Base-by-base conservation (phyloP, 2,329 filamentous ascomycete species). In the Fulvia fulva region DNA sequence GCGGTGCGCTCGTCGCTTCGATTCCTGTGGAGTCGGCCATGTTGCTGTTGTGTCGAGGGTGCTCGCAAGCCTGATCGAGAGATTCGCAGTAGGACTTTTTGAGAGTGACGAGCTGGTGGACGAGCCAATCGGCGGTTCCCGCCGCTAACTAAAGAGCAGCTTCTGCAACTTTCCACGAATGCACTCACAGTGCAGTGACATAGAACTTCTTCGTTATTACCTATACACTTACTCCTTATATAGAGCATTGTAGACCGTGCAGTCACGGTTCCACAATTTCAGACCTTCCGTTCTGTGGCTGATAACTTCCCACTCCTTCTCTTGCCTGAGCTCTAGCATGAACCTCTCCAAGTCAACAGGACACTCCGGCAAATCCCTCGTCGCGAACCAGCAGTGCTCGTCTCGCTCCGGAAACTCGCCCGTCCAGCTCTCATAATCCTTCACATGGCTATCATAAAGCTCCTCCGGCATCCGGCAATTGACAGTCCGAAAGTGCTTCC, bases 341-440 rank as follows among this genome's bases (percentile, higher is more conserved):
- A 59, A 28, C 16, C 21, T 30, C 6, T n/a, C 26, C 34, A 51
- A 25, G 23, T 57, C 54, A 26, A 52, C 32, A 28, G 58, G 58
- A 47, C 52, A 56, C 1, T 53, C 21, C 22, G 60, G 60, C 37
- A 56, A 21, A 28, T 45, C 34, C 16, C 51, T 50, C 3, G 44
- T 53, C 4, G 60, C 60, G 21, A 49, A 21, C 60, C 60, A 62
- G 4, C 45, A 23, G 8, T 55, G 44, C 34, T 54, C 26, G 9
- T 19, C 23, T 19, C 23, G 43, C 30, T 25, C 50, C 11, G 61
- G 61, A 25, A 65, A 66, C 28, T 57, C 51, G 1, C 64, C 65
- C 19, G 14, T 50, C 63, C 63, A 67, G 11, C 21, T 47, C 50
- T 63, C 65, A 51, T 63, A 66, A 34, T 60, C 57, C 51, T 58